phyloP scores from a whole-genome alignment of 78 protist species.

The Capsaspora owczarzaki region DNA sequence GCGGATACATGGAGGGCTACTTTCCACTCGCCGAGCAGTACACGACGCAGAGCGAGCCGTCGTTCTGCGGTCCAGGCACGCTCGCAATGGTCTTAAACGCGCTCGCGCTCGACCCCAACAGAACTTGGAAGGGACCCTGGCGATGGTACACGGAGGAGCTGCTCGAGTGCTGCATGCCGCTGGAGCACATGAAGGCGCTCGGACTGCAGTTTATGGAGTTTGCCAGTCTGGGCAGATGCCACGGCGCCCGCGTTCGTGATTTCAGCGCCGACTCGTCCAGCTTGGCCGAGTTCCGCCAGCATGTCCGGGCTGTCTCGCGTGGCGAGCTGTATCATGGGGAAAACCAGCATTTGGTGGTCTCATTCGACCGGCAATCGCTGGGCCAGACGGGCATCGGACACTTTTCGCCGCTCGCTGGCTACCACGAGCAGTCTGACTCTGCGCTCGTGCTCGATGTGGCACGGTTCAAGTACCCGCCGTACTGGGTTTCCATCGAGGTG shows the following conservation, averaged over 20 bases:
- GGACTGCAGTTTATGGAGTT: not conserved
- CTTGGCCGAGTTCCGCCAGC: not conserved
- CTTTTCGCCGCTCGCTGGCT: slow-evolving; percentile 66
- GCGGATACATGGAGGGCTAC: slow-evolving; percentile 49
- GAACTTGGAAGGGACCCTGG: slow-evolving; percentile 81
- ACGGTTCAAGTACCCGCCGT: slow-evolving; percentile 43
- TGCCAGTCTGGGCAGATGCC: not conserved
- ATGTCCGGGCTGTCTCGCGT: not conserved
- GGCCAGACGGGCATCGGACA: slow-evolving; percentile 51
- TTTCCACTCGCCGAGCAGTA: slow-evolving; percentile 51
- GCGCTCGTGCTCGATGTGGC: slow-evolving; percentile 75
- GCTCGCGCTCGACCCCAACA: slow-evolving; percentile 65
- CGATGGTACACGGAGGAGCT: slow-evolving; percentile 76
- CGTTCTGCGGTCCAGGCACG: slow-evolving; percentile 73
- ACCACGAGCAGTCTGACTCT: slow-evolving; percentile 43
- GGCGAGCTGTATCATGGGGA: not conserved
- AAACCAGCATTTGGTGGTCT: not conserved
- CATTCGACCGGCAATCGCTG: not conserved
- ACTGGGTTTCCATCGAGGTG: not conserved
- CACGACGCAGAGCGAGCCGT: slow-evolving; percentile 58
- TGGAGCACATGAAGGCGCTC: not conserved
- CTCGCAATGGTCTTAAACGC: slow-evolving; percentile 73
- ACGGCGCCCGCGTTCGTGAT: not conserved
- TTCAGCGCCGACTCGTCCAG: not conserved
- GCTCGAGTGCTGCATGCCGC: slow-evolving; percentile 65